Percentiles rank a stretch among this genome's conserved stretches.
Conservation (phyloP, 768 basidiomycete genomes). For the Leccinum variicolor region DNA sequence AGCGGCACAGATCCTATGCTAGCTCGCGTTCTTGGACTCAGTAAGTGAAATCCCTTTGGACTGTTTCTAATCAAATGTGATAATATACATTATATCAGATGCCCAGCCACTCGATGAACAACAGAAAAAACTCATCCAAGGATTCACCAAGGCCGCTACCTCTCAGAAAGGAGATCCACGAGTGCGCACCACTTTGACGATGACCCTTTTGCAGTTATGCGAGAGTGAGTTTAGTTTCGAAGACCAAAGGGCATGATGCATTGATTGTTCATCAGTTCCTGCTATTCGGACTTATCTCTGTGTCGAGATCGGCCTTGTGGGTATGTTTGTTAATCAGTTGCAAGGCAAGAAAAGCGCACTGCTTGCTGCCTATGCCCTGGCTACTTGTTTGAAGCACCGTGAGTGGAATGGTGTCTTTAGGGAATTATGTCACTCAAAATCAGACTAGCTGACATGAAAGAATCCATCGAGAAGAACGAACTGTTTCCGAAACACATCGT, state of each 20-base stretch:
- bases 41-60: constrained; percentile 2
- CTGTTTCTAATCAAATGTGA: neutral
- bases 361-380: constrained; percentile 21
- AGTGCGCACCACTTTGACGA: constrained; percentile 20
- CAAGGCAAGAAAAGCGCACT: constrained; percentile 13
- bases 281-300: constrained; percentile 6
- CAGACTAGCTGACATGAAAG: constrained; percentile 12
- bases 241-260: neutral
- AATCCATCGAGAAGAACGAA: neutral
- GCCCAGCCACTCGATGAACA: neutral
- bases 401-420: neutral
- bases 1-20: neutral
- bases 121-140: constrained; percentile 11
- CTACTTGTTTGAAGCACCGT: constrained; percentile 14
- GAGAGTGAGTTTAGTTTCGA: constrained; percentile 10
- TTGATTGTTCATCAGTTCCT: constrained; percentile 6
- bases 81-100: constrained; percentile 2
- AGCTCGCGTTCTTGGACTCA: constrained; percentile 14
- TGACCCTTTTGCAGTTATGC: constrained; percentile 22
- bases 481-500: constrained; percentile 10
- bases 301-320: constrained; percentile 1
- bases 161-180: neutral
- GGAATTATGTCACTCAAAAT: neutral
- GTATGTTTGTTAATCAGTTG: constrained; percentile 16
- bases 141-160: constrained; percentile 6